These are phyloP conservation scores for Gyrodon lividus DNA, from an alignment of 768 basidiomycete genomes.

Conservation along the genomic window DNA sequence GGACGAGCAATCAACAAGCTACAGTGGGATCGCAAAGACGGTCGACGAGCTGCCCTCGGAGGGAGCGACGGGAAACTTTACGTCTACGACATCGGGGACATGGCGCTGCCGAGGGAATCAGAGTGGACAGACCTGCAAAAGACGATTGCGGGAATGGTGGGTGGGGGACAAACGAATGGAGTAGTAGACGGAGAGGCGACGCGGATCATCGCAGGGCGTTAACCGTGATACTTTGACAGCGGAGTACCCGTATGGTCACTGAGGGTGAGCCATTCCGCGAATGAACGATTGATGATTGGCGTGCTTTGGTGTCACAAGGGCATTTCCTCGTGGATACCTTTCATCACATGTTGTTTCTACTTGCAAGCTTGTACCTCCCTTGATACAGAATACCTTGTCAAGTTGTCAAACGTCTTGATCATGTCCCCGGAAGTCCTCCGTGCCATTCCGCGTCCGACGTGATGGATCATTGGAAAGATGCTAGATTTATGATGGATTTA, in stretches of 20 bases:
- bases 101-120: slow-evolving; percentile 81
- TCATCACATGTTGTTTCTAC: too few species aligned
- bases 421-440: too few species aligned
- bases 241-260: background rate
- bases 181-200: slow-evolving; percentile 27
- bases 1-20: slow-evolving; percentile 92
- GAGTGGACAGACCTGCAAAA: slow-evolving; percentile 96
- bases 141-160: slow-evolving; percentile 67
- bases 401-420: background rate
- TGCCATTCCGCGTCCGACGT: too few species aligned
- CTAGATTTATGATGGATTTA: slow-evolving; percentile 8
- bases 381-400: too few species aligned
- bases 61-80: slow-evolving; percentile 91
- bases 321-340: too few species aligned
- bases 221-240: background rate
- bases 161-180: slow-evolving; percentile 48
- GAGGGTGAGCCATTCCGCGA: slow-evolving; percentile 12
- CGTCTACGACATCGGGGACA: slow-evolving; percentile 93
- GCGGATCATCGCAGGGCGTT: slow-evolving; percentile 37
- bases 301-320: too few species aligned
- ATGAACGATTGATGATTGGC: background rate
- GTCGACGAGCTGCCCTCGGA: slow-evolving; percentile 84
- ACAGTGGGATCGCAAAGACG: slow-evolving; percentile 93
- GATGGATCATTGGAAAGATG: too few species aligned
- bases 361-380: too few species aligned